phyloP scores from a whole-genome alignment of 768 basidiomycete species.

The Cubamyces lactineus region DNA sequence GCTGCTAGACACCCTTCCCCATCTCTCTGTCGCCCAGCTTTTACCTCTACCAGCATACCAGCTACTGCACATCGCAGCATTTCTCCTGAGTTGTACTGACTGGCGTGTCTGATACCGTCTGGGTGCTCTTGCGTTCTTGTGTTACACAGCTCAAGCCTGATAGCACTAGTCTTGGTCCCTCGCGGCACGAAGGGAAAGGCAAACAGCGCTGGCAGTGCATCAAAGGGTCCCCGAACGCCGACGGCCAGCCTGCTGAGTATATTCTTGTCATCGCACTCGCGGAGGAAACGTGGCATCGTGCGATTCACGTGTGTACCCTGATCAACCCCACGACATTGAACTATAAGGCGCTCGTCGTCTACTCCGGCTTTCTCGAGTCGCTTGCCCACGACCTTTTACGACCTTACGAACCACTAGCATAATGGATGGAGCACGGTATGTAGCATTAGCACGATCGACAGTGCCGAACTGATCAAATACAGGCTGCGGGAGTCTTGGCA shows the following conservation, averaged over 20 bases:
- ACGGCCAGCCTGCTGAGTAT: background rate
- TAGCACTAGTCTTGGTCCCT: too few relatives aligned
- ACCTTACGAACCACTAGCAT: constrained; percentile 5
- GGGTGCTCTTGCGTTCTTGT: too few relatives aligned
- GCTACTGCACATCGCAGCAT: too few relatives aligned
- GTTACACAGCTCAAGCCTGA: too few relatives aligned
- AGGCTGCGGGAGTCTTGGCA: constrained; percentile 88
- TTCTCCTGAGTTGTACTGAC: too few relatives aligned
- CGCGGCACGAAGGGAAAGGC: too few relatives aligned
- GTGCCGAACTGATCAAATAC: background rate
- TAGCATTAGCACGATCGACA: background rate
- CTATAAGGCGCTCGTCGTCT: constrained; percentile 9
- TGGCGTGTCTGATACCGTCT: too few relatives aligned
- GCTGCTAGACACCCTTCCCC: background rate
- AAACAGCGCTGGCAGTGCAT: too few relatives aligned
- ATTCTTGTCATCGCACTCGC: constrained; percentile 8
- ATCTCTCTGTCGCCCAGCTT: too few relatives aligned
- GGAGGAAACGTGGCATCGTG: constrained; percentile 21
- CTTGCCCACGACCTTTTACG: constrained; percentile 10
- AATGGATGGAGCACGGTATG: constrained; percentile 67
- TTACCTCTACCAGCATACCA: too few relatives aligned
- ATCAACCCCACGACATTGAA: constrained; percentile 19
- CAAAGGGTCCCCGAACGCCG: too few relatives aligned
- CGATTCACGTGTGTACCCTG: constrained; percentile 17
- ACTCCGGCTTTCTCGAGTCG: constrained; percentile 7